These are phyloP conservation scores for Podospora didyma DNA, from an alignment of 495 filamentous ascomycete species.

Conservation along the genomic window DNA sequence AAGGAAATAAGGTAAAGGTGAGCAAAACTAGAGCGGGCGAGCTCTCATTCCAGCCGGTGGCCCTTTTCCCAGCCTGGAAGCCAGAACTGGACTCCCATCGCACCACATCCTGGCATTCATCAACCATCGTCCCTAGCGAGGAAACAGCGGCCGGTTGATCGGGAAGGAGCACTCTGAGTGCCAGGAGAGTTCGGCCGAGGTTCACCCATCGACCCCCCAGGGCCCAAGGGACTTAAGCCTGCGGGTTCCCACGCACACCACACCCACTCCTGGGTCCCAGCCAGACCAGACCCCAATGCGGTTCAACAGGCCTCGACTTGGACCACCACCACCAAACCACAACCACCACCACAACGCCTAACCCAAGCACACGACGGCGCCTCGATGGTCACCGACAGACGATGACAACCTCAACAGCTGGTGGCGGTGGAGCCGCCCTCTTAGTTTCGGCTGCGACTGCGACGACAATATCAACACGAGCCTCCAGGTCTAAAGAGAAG, in stretches of 20 bases:
- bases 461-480: slow-evolving; percentile 1
- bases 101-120: no score
- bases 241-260: neutral
- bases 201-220: neutral
- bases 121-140: neutral
- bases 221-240: neutral
- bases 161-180: neutral
- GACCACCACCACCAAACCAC: neutral
- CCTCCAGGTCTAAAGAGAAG: neutral
- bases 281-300: neutral
- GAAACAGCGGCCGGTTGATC: neutral
- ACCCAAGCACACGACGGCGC: neutral
- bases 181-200: neutral
- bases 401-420: slow-evolving; percentile 23
- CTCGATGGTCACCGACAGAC: slow-evolving; percentile 24
- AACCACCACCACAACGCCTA: slow-evolving; percentile 5
- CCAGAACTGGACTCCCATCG: no score
- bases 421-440: slow-evolving; percentile 13
- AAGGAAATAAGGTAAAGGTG: no score
- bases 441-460: slow-evolving; percentile 21
- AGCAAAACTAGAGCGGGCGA: no score
- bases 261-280: neutral
- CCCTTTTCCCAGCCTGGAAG: no score
- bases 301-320: neutral
- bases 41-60: no score